Conservation (phyloP, 2,329 filamentous ascomycete genomes). For the Botrytis porri region DNA sequence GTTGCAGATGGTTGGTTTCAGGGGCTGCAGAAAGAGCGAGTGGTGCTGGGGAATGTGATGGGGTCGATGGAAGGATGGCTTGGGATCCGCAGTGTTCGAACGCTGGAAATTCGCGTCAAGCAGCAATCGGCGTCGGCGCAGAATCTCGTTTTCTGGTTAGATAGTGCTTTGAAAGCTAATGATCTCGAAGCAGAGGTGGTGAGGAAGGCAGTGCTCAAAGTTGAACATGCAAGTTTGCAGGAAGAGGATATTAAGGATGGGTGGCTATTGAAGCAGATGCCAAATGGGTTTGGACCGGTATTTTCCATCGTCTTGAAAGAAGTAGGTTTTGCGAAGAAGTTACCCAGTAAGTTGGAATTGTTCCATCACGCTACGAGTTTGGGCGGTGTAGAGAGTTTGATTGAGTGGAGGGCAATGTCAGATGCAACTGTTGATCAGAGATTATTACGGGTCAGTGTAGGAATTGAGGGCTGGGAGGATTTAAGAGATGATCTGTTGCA, state of each 20-base stretch:
- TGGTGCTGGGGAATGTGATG: slow-evolving; percentile 80
- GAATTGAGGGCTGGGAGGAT: slow-evolving; percentile 84
- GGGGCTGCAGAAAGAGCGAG: slow-evolving; percentile 57
- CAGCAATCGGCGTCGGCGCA: slow-evolving; percentile 72
- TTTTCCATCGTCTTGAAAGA: slow-evolving; percentile 70
- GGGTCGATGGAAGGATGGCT: slow-evolving; percentile 91
- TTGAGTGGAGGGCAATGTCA: slow-evolving; percentile 94
- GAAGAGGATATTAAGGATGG: slow-evolving; percentile 52
- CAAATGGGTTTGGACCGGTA: slow-evolving; percentile 82
- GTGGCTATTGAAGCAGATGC: slow-evolving; percentile 89
- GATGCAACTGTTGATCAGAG: slow-evolving; percentile 69
- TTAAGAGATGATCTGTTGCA: slow-evolving; percentile 69
- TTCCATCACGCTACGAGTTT: slow-evolving; percentile 96
- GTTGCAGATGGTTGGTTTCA: slow-evolving; percentile 55
- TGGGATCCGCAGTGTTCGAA: slow-evolving; percentile 80
- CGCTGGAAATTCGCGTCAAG: slow-evolving; percentile 76
- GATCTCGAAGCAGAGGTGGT: slow-evolving; percentile 40
- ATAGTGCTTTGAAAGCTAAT: slow-evolving; percentile 35
- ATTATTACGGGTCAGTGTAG: slow-evolving; percentile 78
- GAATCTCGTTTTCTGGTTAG: slow-evolving; percentile 69
- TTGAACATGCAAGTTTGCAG: slow-evolving; percentile 82
- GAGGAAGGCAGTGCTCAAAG: slow-evolving; percentile 52
- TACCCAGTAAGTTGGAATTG: slow-evolving; percentile 75
- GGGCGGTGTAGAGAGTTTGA: slow-evolving; percentile 90
- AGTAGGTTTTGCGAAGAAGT: slow-evolving; percentile 56